Percentiles rank a stretch among this genome's conserved stretches.
Conservation (phyloP, 129 eudicot genomes). For the Flaveria robusta region DNA sequence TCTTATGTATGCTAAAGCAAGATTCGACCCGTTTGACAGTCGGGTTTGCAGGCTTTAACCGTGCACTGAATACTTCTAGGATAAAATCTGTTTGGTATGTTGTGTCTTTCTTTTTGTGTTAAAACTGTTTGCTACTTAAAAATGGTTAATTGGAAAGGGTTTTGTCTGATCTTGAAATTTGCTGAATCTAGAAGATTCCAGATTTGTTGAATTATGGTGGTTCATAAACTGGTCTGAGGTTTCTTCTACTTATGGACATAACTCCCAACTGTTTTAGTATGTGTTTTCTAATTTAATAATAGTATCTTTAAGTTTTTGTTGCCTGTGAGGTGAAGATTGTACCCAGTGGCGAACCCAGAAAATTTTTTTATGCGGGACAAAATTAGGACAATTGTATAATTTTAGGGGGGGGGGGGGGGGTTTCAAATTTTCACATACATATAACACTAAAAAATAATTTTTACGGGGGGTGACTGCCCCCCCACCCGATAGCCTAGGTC, state of each 20-base stretch:
- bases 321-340: constrained; percentile 4
- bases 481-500: too few species aligned
- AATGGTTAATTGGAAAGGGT: neutral
- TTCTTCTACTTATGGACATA: constrained; percentile 24
- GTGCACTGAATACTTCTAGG: neutral
- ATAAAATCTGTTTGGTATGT: constrained; percentile 7
- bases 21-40: neutral
- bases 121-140: neutral
- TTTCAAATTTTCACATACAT: too few species aligned
- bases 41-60: neutral
- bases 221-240: constrained; percentile 18
- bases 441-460: too few species aligned
- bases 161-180: constrained; percentile 11
- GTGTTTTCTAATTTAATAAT: neutral
- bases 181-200: constrained; percentile 17
- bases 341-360: too few species aligned
- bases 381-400: too few species aligned
- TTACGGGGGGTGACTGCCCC: too few species aligned
- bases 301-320: neutral
- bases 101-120: constrained; percentile 18
- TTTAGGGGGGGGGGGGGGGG: too few species aligned
- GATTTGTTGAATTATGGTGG: constrained; percentile 15
- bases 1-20: neutral
- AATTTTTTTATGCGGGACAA: too few species aligned
- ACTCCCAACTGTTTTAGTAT: neutral